phyloP scores from a whole-genome alignment of 2,329 filamentous ascomycete genomes.

The Aspergillus sp. region DNA sequence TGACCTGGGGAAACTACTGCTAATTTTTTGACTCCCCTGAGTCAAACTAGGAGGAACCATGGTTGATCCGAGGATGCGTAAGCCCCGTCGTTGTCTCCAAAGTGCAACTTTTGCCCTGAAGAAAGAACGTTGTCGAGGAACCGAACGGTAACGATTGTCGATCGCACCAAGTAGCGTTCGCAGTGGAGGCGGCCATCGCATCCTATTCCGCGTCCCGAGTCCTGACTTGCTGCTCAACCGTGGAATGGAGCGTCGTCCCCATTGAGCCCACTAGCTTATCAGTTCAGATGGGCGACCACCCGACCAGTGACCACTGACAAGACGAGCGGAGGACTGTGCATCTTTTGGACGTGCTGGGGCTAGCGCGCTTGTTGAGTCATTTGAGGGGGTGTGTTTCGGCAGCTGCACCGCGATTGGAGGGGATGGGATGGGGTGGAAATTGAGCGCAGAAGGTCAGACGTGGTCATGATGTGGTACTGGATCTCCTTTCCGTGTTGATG shows the following conservation, averaged over 20 bases:
- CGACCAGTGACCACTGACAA: background rate
- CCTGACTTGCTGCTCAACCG: background rate
- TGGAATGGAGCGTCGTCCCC: background rate
- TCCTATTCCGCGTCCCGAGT: background rate
- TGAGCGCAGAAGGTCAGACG: background rate
- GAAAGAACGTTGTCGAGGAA: background rate
- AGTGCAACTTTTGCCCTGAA: background rate
- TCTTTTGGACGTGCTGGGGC: background rate
- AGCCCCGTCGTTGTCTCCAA: background rate
- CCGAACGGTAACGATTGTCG: background rate
- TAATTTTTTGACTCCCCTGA: background rate
- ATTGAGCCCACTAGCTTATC: conserved; percentile 13
- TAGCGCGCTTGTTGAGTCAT: conserved; percentile 5
- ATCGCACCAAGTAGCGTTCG: background rate
- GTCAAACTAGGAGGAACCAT: background rate
- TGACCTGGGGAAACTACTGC: background rate
- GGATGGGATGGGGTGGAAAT: background rate
- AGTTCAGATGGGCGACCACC: conserved; percentile 1
- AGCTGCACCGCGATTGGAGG: background rate
- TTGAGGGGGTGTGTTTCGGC: background rate
- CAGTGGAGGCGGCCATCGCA: conserved; percentile 1
- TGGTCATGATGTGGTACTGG: background rate
- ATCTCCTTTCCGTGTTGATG: background rate
- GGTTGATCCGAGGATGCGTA: background rate
- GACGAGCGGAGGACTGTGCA: background rate